Base-by-base conservation (phyloP, 129 eudicot genomes). In the Kitagawia praeruptora region DNA sequence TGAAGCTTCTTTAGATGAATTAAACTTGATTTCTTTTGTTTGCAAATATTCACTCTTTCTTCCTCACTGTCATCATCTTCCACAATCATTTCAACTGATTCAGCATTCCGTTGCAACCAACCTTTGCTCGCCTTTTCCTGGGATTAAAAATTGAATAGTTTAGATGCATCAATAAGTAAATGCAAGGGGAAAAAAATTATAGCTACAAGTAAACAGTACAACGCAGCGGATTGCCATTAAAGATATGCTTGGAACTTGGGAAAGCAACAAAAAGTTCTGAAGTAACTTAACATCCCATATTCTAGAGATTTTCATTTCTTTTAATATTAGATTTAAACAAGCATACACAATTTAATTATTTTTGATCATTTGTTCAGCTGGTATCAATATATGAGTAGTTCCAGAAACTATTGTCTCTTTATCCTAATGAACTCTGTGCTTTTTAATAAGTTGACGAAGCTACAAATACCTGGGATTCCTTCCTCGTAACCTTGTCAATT, bases 21-120 rank as follows among this genome's bases (percentile, higher is more conserved):
- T 51, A 91, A 88, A 74, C 77, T 85, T 56, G 92, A 84, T 92
- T 92, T 92, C 81, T 85, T 92, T 81, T 80, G 83, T 84, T 89
- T 88, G 83, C 79, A 75, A 45, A 74, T 88, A 85, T 85, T 88
- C 41, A 82, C 97, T 87, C 86, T 88, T 76, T 95, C 98, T 45
- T 92, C 98, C 82, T 95, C 98, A 49, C 97, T 95, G 63, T 95
- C 96, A 82, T 89, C 71, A 73, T 95, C 96, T 27, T 95, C 98
- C 81, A 90, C 82, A 81, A 81, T 82, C 80, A 95, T 75, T 82
- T 87, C 96, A 18, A 92, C 75, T 34, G 92, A 86, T 75, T 95
- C 96, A 81, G 96, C 97, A 69, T 83, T 90, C 44, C 92, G 79
- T 79, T 89, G 84, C 66, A 87, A 80, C 98, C 98, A 92, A 70